These are phyloP conservation scores for Ampelomyces quisqualis DNA, from an alignment of 2,329 filamentous ascomycete genomes.

Conservation along the genomic window DNA sequence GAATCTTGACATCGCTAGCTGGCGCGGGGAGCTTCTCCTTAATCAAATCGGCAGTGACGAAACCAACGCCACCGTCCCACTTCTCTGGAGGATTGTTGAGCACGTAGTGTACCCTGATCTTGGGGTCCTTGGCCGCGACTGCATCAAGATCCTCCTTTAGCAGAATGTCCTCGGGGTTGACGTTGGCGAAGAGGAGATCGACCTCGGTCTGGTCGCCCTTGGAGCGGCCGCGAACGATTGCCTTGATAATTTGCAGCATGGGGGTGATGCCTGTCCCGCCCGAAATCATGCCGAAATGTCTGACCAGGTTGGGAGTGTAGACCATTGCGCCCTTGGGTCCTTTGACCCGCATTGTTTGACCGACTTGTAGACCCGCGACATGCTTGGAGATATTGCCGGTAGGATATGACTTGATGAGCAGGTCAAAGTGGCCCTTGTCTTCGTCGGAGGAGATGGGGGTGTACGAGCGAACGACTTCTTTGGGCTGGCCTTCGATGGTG, in stretches of 20 bases:
- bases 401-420: conserved; percentile 97
- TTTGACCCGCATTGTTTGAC: conserved; percentile 78
- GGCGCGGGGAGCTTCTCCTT: conserved; percentile 81
- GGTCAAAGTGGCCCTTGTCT: conserved; percentile 81
- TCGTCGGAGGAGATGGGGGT: conserved; percentile 47
- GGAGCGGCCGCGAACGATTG: conserved; percentile 74
- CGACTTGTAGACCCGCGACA: conserved; percentile 78
- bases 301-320: conserved; percentile 95
- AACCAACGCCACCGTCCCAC: conserved; percentile 91
- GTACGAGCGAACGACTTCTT: conserved; percentile 46
- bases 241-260: conserved; percentile 95
- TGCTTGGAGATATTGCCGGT: conserved; percentile 96
- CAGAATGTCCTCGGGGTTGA: conserved; percentile 88
- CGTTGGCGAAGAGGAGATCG: conserved; percentile 91
- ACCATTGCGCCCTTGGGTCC: conserved; percentile 98
- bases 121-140: conserved; percentile 72
- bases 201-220: conserved; percentile 83
- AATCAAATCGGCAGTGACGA: conserved; percentile 95
- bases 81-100: conserved; percentile 91
- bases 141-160: conserved; percentile 88
- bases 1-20: conserved; percentile 84
- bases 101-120: conserved; percentile 89
- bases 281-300: conserved; percentile 96
- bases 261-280: conserved; percentile 97
- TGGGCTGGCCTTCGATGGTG: conserved; percentile 47